These are phyloP conservation scores for Fusarium sp. DNA, from an alignment of 2,329 filamentous ascomycete species.

Conservation along the genomic window DNA sequence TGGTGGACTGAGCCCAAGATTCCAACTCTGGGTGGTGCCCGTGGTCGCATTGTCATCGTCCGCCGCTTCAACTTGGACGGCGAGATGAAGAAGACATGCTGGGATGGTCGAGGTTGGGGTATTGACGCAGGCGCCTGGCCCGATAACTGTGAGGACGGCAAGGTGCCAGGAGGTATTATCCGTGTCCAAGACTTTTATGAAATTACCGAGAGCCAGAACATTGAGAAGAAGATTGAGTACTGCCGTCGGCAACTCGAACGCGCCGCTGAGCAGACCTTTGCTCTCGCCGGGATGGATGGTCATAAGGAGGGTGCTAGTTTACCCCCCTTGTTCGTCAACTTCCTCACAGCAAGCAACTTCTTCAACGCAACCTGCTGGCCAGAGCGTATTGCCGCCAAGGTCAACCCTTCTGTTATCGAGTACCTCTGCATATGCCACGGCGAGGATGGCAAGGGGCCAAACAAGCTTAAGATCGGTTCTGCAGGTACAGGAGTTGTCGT, in stretches of 20 bases:
- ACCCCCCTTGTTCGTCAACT: conserved; percentile 86
- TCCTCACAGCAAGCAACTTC: conserved; percentile 91
- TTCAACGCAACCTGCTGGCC: conserved; percentile 95
- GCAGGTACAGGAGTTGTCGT: conserved; percentile 88
- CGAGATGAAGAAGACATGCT: conserved; percentile 57
- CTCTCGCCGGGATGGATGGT: conserved; percentile 51
- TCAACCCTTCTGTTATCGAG: conserved; percentile 80
- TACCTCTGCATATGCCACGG: conserved; percentile 69
- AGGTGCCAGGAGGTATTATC: conserved; percentile 75
- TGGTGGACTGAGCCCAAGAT: conserved; percentile 86
- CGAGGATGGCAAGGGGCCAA: conserved; percentile 60
- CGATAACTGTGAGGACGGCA: conserved; percentile 85
- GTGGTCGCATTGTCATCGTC: conserved; percentile 85
- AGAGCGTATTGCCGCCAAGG: conserved; percentile 85
- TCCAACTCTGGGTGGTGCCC: conserved; percentile 79
- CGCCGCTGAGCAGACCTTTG: conserved; percentile 64
- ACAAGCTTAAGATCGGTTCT: conserved; percentile 67
- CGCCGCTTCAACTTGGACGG: conserved; percentile 79
- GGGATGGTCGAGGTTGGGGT: conserved; percentile 63
- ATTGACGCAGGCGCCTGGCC: conserved; percentile 78
- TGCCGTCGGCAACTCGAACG: conserved; percentile 81
- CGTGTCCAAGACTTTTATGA: conserved; percentile 97
- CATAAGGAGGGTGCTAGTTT: conserved; percentile 44
- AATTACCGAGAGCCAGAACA: conserved; percentile 77
- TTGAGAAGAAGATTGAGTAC: conserved; percentile 81